These are phyloP conservation scores for Closterium sp. DNA, from an alignment of 139 green algal species.

Conservation along the genomic window DNA sequence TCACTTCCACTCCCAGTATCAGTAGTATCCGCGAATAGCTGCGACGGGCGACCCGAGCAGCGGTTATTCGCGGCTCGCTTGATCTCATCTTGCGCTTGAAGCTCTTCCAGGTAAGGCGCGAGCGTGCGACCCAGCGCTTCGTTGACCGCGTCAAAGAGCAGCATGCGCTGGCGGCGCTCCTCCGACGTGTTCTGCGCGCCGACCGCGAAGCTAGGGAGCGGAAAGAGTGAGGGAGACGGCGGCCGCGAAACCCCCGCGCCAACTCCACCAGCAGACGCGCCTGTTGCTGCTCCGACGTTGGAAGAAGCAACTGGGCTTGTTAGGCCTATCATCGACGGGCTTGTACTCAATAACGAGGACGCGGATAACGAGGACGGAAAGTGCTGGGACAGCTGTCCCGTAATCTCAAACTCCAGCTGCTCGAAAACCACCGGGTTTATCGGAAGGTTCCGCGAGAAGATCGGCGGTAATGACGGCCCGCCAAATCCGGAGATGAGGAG, in stretches of 20 bases:
- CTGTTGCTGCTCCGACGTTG: not conserved
- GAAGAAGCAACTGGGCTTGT: not conserved
- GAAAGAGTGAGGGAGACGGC: not conserved
- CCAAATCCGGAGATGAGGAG: slow-evolving; percentile 28
- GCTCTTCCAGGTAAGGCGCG: not conserved
- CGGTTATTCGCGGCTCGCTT: not conserved
- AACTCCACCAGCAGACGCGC: not conserved
- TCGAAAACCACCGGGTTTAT: slow-evolving; percentile 30
- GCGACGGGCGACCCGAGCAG: not conserved
- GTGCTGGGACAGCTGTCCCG: not conserved
- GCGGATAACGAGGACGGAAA: not conserved
- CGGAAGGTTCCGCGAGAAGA: not conserved
- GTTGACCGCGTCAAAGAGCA: slow-evolving; percentile 44
- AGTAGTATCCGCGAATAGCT: not conserved
- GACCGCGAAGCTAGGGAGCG: not conserved
- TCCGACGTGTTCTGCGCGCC: not conserved
- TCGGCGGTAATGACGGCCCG: not conserved
- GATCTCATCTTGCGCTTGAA: not conserved
- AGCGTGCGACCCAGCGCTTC: slow-evolving; percentile 14
- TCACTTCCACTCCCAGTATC: not conserved
- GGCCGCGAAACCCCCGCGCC: not conserved
- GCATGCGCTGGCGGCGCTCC: slow-evolving; percentile 20
- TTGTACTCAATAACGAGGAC: not conserved
- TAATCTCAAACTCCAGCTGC: slow-evolving; percentile 19
- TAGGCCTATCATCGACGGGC: not conserved